phyloP scores from a whole-genome alignment of 2,329 filamentous ascomycete genomes.

The Fusarium sp. region DNA sequence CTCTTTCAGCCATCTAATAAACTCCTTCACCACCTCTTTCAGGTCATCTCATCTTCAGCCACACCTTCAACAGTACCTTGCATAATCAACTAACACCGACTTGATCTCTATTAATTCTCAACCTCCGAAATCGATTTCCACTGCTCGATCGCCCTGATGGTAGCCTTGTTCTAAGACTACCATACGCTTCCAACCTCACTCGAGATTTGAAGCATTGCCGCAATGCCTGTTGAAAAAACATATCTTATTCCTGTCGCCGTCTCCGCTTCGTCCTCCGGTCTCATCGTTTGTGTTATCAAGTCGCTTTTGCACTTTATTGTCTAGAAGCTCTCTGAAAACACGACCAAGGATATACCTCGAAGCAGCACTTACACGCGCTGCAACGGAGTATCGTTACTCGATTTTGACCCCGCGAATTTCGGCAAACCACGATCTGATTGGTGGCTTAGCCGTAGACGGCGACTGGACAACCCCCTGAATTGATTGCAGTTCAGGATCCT shows the following conservation, averaged over 20 bases:
- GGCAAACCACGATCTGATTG: conserved; percentile 57
- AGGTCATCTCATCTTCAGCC: conserved; percentile 39
- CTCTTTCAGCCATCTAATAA: conserved; percentile 44
- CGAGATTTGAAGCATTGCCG: conserved; percentile 52
- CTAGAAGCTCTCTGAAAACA: conserved; percentile 56
- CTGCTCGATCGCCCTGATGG: conserved; percentile 45
- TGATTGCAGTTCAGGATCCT: conserved; percentile 47
- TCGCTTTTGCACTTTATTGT: conserved; percentile 52
- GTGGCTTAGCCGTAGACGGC: conserved; percentile 63
- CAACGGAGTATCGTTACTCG: conserved; percentile 54
- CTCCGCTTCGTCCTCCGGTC: conserved; percentile 70
- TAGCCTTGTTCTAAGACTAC: conserved; percentile 49
- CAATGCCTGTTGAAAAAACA: conserved; percentile 68
- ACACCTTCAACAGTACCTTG: conserved; percentile 47
- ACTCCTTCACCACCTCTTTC: conserved; percentile 39
- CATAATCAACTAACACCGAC: conserved; percentile 38
- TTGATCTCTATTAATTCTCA: conserved; percentile 31
- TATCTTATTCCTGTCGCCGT: conserved; percentile 69
- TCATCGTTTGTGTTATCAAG: conserved; percentile 65
- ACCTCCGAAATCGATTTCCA: conserved; percentile 17
- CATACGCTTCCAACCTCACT: conserved; percentile 40
- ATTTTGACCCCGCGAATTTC: conserved; percentile 50
- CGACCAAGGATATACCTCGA: conserved; percentile 56
- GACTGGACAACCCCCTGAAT: conserved; percentile 60
- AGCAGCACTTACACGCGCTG: conserved; percentile 50